Evolutionary conservation across 176 grass and related monocot genomes (phyloP).

Genomic region (Lolium multiflorum): DNA sequence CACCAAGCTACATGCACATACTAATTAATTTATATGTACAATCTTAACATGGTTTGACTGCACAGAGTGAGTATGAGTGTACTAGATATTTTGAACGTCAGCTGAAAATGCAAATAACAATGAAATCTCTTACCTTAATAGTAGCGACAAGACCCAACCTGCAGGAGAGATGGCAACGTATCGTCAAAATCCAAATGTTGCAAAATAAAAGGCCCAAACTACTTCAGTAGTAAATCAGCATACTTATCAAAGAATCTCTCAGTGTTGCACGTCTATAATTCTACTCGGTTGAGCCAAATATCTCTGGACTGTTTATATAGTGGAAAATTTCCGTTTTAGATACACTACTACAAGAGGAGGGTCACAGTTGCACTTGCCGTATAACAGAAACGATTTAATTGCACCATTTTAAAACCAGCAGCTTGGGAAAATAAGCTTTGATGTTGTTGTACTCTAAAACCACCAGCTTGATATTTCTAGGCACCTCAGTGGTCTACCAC

Average conservation of each 20-base stretch:
- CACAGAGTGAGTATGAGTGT: neutral
- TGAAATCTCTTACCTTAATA: slow-evolving; percentile 68
- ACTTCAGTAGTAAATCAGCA: neutral
- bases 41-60: neutral
- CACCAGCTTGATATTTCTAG: neutral
- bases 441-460: too few species aligned
- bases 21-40: neutral
- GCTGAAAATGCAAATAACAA: slow-evolving; percentile 11
- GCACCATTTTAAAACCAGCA: neutral
- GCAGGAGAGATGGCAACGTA: slow-evolving; percentile 45
- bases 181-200: slow-evolving; percentile 4
- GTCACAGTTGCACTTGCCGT: neutral
- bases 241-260: neutral
- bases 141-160: slow-evolving; percentile 86
- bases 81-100: neutral
- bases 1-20: neutral
- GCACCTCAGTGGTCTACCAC: neutral
- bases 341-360: neutral
- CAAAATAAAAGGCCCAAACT: neutral
- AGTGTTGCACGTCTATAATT: neutral
- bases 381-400: neutral
- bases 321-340: too few species aligned
- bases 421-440: too few species aligned
- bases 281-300: neutral
- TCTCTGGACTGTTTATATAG: neutral